Evolutionary conservation across 805 yeast species (phyloP), one percentile per base, ranked within the genome.

Genomic region (Candida andamanensis): DNA sequence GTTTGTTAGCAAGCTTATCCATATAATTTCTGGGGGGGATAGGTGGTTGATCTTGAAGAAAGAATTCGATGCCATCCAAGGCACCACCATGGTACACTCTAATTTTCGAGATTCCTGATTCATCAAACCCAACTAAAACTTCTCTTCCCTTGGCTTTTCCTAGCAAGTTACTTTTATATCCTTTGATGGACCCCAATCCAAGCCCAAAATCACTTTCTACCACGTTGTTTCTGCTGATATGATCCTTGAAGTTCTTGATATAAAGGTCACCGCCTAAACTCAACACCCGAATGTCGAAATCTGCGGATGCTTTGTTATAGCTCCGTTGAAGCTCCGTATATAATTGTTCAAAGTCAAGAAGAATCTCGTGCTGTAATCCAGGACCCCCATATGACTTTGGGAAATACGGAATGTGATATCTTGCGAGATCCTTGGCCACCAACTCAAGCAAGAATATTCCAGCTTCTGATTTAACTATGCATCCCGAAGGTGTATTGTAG

Each of bases 371-470:
- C 39, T 73, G 83, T 2, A 78, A 76, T 0, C 89, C 90, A 0
- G 47, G 44, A 3, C 90, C 90, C 1, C 76, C 74, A 23, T 72
- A 56, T 1, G 67, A 49, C 13, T 51, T 41, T 0, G 90, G 89
- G 11, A 71, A 56, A 47, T 59, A 87, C 44, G 82, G 87, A 20
- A 76, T 50, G 41, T 66, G 79, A 4, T 74, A 72, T 17, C 79
- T 56, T 7, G 81, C 72, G 47, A 71, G 60, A 42, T 74, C 48
- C 11, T 76, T 82, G 25, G 71, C 69, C 15, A 76, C 67, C n/a
- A 80, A 54, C 49, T 87, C 97, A 26, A 89, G 60, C 40, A 83
- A 61, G 52, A 75, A 87, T 6, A 87, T 74, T 1, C 97, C 97
- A 1, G 80, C 56, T 1, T 58, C 56, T 1, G 86, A 73, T 29